Evolutionary conservation across 2,329 filamentous ascomycete genomes (phyloP), one percentile per base, ranked within the genome.

Genomic region (Hypoxylon sp.): DNA sequence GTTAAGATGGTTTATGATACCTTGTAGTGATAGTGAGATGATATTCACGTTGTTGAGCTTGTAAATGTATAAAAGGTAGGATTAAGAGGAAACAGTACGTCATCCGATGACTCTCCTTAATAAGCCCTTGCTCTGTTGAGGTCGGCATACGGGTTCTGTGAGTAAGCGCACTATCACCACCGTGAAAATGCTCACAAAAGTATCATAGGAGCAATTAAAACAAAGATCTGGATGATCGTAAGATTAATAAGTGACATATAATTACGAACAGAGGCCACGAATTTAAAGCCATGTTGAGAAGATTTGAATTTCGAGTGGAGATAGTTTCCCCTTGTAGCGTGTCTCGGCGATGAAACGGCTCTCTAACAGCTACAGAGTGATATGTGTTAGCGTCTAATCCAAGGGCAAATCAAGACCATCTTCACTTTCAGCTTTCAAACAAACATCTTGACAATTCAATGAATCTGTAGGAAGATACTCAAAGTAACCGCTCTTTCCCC

Each of bases 331-430:
- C 20, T 24, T 22, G 28, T 44, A 44, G 48, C 39, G 47, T 34
- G 48, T 39, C 22, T 52, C 39, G 17, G 44, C 17, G 55, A 58
- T 58, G 55, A 58, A 58, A 58, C 55, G 15, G 37, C 22, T 46
- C 47, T 58, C 48, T 58, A 43, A 52, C 55, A 46, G 26, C 17
- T 32, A n/a, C 44, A 17, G 28, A 22, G n/a, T 20, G 46, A 24
- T 10, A 49, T 20, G 24, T 43, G 51, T 13, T 22, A 46, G 51
- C 15, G 26, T n/a, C 22, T 6, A 24, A 26, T 26, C 19, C 24
- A 46, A 26, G 34, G 32, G 3, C n/a, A 20, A 20, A 41, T 17
- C 39, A 24, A 13, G 20, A 15, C 22, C 19, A 8, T 19, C 6
- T 41, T 41, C 11, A 11, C 17, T 4, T 6, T 20, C 37, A 19